Evolutionary conservation across 2,329 filamentous ascomycete species (phyloP).

Genomic region (Allantophomopsis cytisporea): DNA sequence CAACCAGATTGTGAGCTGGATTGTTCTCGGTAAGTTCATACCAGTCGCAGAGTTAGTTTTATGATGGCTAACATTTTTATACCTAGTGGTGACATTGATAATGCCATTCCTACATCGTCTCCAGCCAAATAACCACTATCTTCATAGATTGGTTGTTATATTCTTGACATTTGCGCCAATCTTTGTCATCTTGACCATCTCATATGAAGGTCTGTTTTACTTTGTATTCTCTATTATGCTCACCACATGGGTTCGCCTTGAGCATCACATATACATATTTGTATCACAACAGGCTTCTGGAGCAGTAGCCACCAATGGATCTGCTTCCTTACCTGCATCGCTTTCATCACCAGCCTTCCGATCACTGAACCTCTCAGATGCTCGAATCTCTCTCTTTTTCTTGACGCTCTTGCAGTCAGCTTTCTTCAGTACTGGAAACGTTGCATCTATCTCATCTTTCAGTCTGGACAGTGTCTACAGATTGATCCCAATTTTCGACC

Average conservation of each 20-base stretch:
- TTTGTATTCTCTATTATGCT: slow-evolving; percentile 74
- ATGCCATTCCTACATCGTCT: slow-evolving; percentile 73
- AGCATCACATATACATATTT: slow-evolving; percentile 57
- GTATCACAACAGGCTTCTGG: slow-evolving; percentile 12
- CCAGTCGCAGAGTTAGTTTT: slow-evolving; percentile 1
- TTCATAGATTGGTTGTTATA: slow-evolving; percentile 77
- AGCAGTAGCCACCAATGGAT: slow-evolving; percentile 6
- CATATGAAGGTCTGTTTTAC: slow-evolving; percentile 95
- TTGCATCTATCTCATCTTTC: slow-evolving; percentile 88
- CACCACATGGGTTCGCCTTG: slow-evolving; percentile 82
- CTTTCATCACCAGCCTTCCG: slow-evolving; percentile 28
- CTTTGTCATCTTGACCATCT: slow-evolving; percentile 93
- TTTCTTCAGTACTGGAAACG: slow-evolving; percentile 94
- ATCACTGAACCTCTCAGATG: slow-evolving; percentile 66
- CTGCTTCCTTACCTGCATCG: slow-evolving; percentile 9
- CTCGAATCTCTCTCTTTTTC: slow-evolving; percentile 85
- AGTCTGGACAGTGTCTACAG: slow-evolving; percentile 81
- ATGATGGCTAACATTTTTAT: too few species aligned
- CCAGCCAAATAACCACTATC: slow-evolving; percentile 73
- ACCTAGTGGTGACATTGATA: slow-evolving; percentile 53
- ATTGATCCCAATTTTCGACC: slow-evolving; percentile 83
- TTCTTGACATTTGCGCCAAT: slow-evolving; percentile 88
- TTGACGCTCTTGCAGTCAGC: slow-evolving; percentile 87
- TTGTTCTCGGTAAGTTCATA: slow-evolving; percentile 48
- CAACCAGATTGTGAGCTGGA: slow-evolving; percentile 79